Conservation (phyloP, 2,329 filamentous ascomycete genomes). For the Lecanosticta acicola region DNA sequence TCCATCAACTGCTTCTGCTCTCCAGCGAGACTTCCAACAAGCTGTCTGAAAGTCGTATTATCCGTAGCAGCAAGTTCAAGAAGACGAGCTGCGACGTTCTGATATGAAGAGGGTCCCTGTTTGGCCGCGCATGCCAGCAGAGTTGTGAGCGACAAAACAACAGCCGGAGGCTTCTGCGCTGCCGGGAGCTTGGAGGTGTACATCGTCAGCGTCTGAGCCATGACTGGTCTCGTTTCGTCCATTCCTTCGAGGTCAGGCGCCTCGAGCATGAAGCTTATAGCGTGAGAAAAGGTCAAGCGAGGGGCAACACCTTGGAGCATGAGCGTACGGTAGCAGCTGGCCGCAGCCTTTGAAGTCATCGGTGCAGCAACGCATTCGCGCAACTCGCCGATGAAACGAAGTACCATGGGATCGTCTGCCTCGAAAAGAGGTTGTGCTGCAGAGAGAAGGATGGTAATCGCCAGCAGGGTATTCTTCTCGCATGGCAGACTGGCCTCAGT, state of each 20-base stretch:
- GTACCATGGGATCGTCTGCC: conserved; percentile 67
- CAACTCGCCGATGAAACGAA: conserved; percentile 71
- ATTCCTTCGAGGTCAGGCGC: conserved; percentile 65
- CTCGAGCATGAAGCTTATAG: conserved; percentile 65
- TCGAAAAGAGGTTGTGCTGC: conserved; percentile 59
- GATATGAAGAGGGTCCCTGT: conserved; percentile 46
- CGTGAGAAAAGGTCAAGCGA: conserved; percentile 61
- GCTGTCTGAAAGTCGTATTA: conserved; percentile 64
- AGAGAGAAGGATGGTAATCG: conserved; percentile 82
- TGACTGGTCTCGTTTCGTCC: conserved; percentile 63
- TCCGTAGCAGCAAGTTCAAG: conserved; percentile 76
- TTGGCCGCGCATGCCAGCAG: conserved; percentile 69
- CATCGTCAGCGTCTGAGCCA: conserved; percentile 70
- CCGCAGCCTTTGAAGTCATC: conserved; percentile 82
- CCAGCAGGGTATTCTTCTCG: conserved; percentile 88
- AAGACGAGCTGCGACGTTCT: conserved; percentile 69
- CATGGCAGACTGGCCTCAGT: conserved; percentile 72
- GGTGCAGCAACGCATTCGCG: conserved; percentile 76
- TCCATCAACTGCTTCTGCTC: conserved; percentile 70
- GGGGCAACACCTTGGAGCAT: conserved; percentile 70
- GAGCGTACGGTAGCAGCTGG: conserved; percentile 81
- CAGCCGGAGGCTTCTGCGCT: conserved; percentile 46
- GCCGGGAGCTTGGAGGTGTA: conserved; percentile 51
- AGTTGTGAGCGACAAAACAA: conserved; percentile 70
- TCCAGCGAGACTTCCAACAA: conserved; percentile 65